Percentiles rank a stretch among this genome's conserved stretches.
These are phyloP conservation scores for Stromatinia cepivora DNA, from an alignment of 2,329 filamentous ascomycete species.

Conservation along the genomic window DNA sequence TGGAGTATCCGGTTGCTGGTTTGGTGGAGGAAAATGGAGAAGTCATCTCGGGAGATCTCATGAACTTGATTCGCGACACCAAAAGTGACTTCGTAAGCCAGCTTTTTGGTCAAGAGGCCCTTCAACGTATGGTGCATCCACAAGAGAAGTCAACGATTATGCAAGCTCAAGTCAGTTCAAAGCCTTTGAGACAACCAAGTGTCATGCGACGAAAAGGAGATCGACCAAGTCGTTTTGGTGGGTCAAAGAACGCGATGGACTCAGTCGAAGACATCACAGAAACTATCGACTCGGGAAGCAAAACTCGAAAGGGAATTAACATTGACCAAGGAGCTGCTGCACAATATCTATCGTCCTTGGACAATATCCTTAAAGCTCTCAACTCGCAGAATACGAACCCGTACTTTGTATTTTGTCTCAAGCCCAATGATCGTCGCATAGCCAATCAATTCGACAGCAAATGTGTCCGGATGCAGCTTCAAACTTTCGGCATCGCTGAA, in stretches of 20 bases:
- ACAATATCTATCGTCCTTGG: conserved; percentile 85
- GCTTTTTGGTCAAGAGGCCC: conserved; percentile 91
- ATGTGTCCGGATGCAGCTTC: conserved; percentile 90
- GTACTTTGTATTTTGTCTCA: conserved; percentile 96
- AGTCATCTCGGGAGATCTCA: conserved; percentile 89
- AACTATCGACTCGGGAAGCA: conserved; percentile 43
- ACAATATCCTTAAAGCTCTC: conserved; percentile 87
- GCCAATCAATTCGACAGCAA: conserved; percentile 99
- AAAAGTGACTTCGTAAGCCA: conserved; percentile 86
- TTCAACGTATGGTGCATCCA: conserved; percentile 91
- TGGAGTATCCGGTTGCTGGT: conserved; percentile 86
- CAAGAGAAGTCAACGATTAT: conserved; percentile 88
- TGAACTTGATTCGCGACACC: conserved; percentile 87
- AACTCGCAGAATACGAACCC: conserved; percentile 81
- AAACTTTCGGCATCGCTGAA: conserved; percentile 94
- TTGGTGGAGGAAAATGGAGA: conserved; percentile 95
- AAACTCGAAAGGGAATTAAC: conserved; percentile 45
- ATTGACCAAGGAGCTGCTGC: conserved; percentile 84
- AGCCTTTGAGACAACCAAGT: conserved; percentile 87
- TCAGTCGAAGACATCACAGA: conserved; percentile 51
- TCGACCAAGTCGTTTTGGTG: conserved; percentile 34
- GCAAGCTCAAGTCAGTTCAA: conserved; percentile 94
- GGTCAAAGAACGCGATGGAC: conserved; percentile 37
- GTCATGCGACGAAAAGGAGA: conserved; percentile 77
- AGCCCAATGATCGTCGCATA: conserved; percentile 94